Evolutionary conservation across 2,329 filamentous ascomycete genomes (phyloP), one percentile per base, ranked within the genome.

Genomic region (Bimuria novae-zelandiae): DNA sequence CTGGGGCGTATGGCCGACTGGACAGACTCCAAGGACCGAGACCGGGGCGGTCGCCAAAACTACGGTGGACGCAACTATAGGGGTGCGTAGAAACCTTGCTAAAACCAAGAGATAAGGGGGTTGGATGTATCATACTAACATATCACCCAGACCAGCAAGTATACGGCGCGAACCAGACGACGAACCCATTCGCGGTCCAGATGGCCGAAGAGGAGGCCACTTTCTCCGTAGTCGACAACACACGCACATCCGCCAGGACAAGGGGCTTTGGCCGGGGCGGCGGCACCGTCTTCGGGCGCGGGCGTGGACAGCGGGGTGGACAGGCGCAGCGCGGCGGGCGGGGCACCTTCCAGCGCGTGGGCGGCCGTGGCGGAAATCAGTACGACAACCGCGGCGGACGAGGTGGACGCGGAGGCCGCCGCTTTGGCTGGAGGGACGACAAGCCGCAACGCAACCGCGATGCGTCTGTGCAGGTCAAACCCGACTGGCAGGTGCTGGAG

Each of bases 1-100:
- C 83, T 99, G 55, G 94, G 94, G 71, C 92, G 94, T 75, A 97
- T 99, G 92, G 94, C 94, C 56, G 94, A 99, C 82, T 99, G 94
- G 94, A 96, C 92, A 42, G 94, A 97, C 73, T 87, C 89, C 75
- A 97, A 97, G 79, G 84, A 86, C 64, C 72, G 80, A 50, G 90
- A 94, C 56, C 82, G 92, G 69, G 89, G 89, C 63, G 90, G 91
- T 57, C 83, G 93, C 73, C 87, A 89, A 76, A 90, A 94, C 73
- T 97, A 96, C 77, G 67, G 72, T 43, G 92, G 93, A 77, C 84
- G 93, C 65, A 94, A 92, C 77, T 97, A 89, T 78, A 88, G 94
- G 85, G 92, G 92, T 96, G 57, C n/a, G n/a, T n/a, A n/a, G n/a
- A n/a, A n/a, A n/a, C n/a, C n/a, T n/a, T n/a, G n/a, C n/a, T n/a